These are phyloP conservation scores for Jatropha podagrica DNA, from an alignment of 441 rosid species.

Conservation along the genomic window DNA sequence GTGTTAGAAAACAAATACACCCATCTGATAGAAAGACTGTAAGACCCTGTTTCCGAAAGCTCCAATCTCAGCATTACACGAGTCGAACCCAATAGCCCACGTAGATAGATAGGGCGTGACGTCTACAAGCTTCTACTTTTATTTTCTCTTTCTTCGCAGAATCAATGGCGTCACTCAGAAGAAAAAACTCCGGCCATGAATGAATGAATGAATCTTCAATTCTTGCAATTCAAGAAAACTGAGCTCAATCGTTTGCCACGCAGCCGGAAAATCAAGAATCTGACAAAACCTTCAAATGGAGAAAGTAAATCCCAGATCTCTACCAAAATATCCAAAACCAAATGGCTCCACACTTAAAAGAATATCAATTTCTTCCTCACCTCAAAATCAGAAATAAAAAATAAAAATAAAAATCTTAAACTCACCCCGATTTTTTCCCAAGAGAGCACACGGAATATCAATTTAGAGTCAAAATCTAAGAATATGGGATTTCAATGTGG, in stretches of 20 bases:
- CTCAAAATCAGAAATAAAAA: conserved; percentile 10
- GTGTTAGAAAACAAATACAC: conserved; percentile 35
- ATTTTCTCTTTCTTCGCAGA: conserved; percentile 11
- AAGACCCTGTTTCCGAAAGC: conserved; percentile 26
- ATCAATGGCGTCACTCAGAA: conserved; percentile 30
- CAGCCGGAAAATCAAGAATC: conserved; percentile 19
- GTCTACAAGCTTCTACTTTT: conserved; percentile 10
- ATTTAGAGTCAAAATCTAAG: conserved; percentile 30
- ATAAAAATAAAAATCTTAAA: neutral
- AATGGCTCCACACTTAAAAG: neutral
- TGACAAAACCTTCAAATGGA: neutral
- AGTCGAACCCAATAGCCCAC: conserved; percentile 40
- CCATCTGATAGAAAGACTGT: conserved; percentile 35
- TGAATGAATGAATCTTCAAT: conserved; percentile 18
- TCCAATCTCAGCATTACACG: conserved; percentile 45
- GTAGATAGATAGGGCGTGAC: conserved; percentile 25
- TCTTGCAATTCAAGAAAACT: conserved; percentile 31
- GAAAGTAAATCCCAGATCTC: conserved; percentile 30
- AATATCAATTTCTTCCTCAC: neutral
- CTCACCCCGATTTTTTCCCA: conserved; percentile 1
- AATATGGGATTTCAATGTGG: conserved; percentile 26
- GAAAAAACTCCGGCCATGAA: conserved; percentile 3
- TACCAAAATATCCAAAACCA: conserved; percentile 18
- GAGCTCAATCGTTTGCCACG: conserved; percentile 15
- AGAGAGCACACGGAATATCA: conserved; percentile 29